Evolutionary conservation across 306 rosid species (phyloP), one percentile per base, ranked within the genome.

Genomic region (Pyrus communis): DNA sequence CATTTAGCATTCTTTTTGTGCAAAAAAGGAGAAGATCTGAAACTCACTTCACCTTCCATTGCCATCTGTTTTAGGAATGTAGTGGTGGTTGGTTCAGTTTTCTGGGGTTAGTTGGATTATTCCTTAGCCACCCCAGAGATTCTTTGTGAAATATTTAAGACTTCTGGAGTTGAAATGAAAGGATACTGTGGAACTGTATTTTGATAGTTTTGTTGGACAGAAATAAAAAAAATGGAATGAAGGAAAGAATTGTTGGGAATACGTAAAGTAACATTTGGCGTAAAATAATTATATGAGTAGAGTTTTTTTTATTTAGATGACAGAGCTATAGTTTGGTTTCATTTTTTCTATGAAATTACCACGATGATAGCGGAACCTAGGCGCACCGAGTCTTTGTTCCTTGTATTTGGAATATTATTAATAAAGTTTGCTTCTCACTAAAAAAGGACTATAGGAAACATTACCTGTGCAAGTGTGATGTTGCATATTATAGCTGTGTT

Each of bases 401-500:
- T 61, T 25, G 67, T 61, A 61, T 61, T 61, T 12, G 12, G 67
- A 27, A 27, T 61, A 15, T 7, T 13, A 14, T 61, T 27, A 27
- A 61, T 27, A 61, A 10, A 61, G 25, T 15, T 13, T 27, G n/a
- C 8, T 61, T 27, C 19, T 27, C 38, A 25, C 15, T 64, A 7
- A 30, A 64, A 71, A 49, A 67, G 74, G 38, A 74, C 58, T 62
- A 27, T 7, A 11, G 17, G 15, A 12, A 78, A 59, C 66, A 68
- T 74, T 71, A 92, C 98, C 89, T 85, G 97, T 49, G 97, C 97
- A 82, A 95, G 97, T 0, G 98, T 90, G 77, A 95, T 90, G 71
- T 95, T 95, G 81, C 98, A 95, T 78, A 95, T 95, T 70, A 95
- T 95, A 79, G 97, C 97, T 40, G 98, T 90, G 81, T 90, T 95